Evolutionary conservation across 768 basidiomycete species (phyloP).

Genomic region (Trametes cingulata): DNA sequence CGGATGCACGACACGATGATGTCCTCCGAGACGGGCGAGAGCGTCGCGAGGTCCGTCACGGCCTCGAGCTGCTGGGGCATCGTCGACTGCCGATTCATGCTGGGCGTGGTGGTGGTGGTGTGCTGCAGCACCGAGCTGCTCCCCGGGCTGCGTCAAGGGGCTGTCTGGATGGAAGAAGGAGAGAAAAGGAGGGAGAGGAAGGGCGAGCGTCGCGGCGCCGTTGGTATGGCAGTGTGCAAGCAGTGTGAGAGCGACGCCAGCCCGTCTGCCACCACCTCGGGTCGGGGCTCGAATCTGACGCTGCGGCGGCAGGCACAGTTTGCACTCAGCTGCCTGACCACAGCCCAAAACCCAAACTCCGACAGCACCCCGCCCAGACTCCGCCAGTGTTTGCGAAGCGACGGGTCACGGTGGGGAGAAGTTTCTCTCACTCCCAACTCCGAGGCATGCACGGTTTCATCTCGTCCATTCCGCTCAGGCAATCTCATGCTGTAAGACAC

Average conservation of each 20-base stretch:
- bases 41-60: constrained; percentile 65
- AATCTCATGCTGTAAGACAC: no score
- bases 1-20: constrained; percentile 82
- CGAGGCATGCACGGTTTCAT: no score
- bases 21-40: constrained; percentile 77
- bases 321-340: background rate
- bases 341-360: no score
- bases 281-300: constrained; percentile 1
- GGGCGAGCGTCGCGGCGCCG: constrained; percentile 15
- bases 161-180: constrained; percentile 16
- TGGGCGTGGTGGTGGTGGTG: constrained; percentile 12
- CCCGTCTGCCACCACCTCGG: background rate
- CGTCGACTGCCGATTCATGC: constrained; percentile 48
- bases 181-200: constrained; percentile 21
- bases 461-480: no score
- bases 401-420: no score
- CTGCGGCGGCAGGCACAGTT: background rate
- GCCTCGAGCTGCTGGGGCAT: constrained; percentile 74
- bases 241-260: constrained; percentile 15
- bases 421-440: no score
- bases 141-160: constrained; percentile 4
- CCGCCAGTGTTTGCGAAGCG: no score
- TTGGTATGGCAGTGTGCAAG: constrained; percentile 25
- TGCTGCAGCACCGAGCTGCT: constrained; percentile 19
- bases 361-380: no score